Percentiles rank a stretch among this genome's conserved stretches.
phyloP scores from a whole-genome alignment of 805 yeast species.

The Pichia deserticola region DNA sequence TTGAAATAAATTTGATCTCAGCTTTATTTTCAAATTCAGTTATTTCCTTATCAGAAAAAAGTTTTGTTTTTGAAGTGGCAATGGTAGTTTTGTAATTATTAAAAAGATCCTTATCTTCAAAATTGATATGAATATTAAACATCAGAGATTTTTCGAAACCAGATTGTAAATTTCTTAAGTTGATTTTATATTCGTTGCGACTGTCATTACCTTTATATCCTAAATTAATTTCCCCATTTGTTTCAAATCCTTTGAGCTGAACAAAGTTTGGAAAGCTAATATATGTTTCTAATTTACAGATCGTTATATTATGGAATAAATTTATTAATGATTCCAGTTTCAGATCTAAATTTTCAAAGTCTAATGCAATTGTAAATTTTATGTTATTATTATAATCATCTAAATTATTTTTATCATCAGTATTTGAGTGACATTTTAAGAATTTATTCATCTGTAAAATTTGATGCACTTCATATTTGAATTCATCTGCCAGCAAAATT shows the following conservation, averaged over 20 bases:
- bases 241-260: constrained; percentile 15
- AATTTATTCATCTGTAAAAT: constrained; percentile 13
- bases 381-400: constrained; percentile 5
- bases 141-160: constrained; percentile 18
- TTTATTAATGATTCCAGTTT: constrained; percentile 9
- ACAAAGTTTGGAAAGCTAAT: constrained; percentile 16
- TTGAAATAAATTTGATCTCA: not conserved
- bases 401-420: not conserved
- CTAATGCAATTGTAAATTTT: constrained; percentile 16
- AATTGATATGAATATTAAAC: constrained; percentile 19
- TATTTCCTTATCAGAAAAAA: not conserved
- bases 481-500: constrained; percentile 24
- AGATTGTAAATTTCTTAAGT: constrained; percentile 16
- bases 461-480: constrained; percentile 16
- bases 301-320: constrained; percentile 15
- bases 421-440: constrained; percentile 2
- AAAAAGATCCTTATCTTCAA: constrained; percentile 9
- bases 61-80: not conserved
- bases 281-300: constrained; percentile 12
- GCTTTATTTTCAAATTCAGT: not conserved
- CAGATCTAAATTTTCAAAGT: constrained; percentile 15
- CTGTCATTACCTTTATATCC: not conserved
- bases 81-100: not conserved
- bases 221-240: constrained; percentile 3
- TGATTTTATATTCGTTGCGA: not conserved